Evolutionary conservation across 306 rosid species (phyloP).

Genomic region (Psophocarpus tetragonolobus): DNA sequence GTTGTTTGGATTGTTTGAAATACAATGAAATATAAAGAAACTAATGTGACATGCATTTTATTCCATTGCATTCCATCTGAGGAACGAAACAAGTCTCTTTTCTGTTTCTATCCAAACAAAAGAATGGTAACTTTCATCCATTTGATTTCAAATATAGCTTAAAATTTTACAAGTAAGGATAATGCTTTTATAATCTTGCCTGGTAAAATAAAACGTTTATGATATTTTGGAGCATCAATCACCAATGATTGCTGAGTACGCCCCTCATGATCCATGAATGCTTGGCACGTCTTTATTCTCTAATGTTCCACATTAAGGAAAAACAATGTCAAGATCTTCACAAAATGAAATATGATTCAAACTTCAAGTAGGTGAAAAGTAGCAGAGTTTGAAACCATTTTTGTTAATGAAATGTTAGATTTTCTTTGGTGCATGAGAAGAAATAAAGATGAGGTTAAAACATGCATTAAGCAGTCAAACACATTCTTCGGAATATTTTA

Average conservation of each 20-base stretch:
- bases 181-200: slow-evolving; percentile 46
- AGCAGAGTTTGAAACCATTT: neutral
- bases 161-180: neutral
- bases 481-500: neutral
- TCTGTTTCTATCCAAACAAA: neutral
- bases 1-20: neutral
- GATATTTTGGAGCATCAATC: slow-evolving; percentile 73
- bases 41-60: neutral
- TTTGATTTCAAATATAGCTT: neutral
- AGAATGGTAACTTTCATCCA: neutral
- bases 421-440: neutral
- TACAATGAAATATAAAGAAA: neutral
- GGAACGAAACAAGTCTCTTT: neutral
- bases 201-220: slow-evolving; percentile 75
- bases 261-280: slow-evolving; percentile 72
- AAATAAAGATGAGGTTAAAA: neutral
- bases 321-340: neutral
- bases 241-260: slow-evolving; percentile 66
- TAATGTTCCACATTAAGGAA: slow-evolving; percentile 24
- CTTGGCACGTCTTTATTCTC: slow-evolving; percentile 81
- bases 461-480: neutral
- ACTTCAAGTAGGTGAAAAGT: neutral
- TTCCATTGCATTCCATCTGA: neutral
- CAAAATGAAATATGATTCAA: neutral
- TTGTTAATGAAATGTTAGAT: neutral